Conservation (phyloP, 345 rosid species). For the Citrus sp. region DNA sequence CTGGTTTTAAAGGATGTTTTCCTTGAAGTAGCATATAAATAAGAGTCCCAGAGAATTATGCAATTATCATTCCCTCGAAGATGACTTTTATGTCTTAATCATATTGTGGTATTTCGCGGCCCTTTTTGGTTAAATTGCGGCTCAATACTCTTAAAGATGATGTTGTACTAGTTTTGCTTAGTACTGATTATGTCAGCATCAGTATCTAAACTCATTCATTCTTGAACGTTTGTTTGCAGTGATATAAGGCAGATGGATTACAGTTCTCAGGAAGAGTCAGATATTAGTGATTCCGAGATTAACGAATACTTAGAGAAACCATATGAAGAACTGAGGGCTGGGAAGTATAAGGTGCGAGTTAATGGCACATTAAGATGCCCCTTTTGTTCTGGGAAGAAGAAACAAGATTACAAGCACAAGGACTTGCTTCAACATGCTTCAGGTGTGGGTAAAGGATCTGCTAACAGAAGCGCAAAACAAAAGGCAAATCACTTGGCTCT, state of each 20-base stretch:
- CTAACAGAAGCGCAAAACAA: conserved; percentile 63
- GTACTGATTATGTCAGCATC: not conserved
- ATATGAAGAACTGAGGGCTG: conserved; percentile 43
- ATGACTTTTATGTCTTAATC: not conserved
- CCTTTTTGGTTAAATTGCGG: not conserved
- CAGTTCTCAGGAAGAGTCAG: conserved; percentile 75
- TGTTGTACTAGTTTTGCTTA: not conserved
- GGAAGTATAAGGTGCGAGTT: conserved; percentile 54
- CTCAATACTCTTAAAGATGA: not conserved
- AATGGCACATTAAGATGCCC: conserved; percentile 72
- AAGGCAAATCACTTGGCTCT: conserved; percentile 81
- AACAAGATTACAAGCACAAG: conserved; percentile 72
- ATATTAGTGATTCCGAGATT: conserved; percentile 81
- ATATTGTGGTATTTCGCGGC: not conserved
- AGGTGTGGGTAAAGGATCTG: conserved; percentile 78
- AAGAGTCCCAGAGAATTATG: not conserved
- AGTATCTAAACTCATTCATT: not conserved
- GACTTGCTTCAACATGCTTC: conserved; percentile 84
- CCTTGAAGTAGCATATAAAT: not conserved
- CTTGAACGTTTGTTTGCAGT: not conserved
- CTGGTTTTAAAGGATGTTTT: not conserved
- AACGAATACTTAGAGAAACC: conserved; percentile 53
- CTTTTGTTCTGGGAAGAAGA: conserved; percentile 86
- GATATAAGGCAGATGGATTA: conserved; percentile 40
- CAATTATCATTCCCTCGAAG: not conserved